Conservation (phyloP, 768 basidiomycete species). For the Auriscalpium microsporum region DNA sequence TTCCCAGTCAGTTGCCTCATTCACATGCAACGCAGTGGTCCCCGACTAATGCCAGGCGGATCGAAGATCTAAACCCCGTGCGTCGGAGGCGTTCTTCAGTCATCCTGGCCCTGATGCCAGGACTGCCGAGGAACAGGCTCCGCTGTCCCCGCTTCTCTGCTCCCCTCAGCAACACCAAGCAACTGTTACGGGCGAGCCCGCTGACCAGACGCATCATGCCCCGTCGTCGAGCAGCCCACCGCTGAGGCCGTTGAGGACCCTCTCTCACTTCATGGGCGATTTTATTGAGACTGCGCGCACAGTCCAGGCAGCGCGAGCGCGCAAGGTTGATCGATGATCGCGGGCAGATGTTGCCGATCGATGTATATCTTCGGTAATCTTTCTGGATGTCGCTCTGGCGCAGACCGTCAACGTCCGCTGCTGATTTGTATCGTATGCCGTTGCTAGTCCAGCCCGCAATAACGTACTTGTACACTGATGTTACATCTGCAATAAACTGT, state of each 20-base stretch:
- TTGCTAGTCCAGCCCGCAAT: neutral
- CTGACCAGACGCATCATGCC: neutral
- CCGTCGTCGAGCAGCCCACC: too few relatives aligned
- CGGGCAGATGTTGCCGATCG: neutral
- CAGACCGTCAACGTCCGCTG: neutral
- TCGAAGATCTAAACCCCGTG: too few relatives aligned
- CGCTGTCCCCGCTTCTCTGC: neutral
- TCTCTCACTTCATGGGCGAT: neutral
- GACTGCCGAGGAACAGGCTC: neutral
- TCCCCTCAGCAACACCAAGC: neutral
- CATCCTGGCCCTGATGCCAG: neutral
- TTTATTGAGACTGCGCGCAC: neutral
- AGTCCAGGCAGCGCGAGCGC: neutral
- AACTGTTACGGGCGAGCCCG: neutral
- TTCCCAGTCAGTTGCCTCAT: too few relatives aligned
- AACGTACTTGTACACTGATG: neutral
- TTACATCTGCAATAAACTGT: neutral
- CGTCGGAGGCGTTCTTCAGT: neutral
- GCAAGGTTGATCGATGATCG: neutral
- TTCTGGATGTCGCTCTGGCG: neutral
- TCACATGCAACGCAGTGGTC: too few relatives aligned
- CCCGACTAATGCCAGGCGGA: too few relatives aligned
- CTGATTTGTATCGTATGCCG: neutral
- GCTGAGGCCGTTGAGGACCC: neutral
- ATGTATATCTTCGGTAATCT: neutral